Evolutionary conservation across 768 basidiomycete species (phyloP), one percentile per base, ranked within the genome.

Genomic region (Gelatoporia subvermispora): DNA sequence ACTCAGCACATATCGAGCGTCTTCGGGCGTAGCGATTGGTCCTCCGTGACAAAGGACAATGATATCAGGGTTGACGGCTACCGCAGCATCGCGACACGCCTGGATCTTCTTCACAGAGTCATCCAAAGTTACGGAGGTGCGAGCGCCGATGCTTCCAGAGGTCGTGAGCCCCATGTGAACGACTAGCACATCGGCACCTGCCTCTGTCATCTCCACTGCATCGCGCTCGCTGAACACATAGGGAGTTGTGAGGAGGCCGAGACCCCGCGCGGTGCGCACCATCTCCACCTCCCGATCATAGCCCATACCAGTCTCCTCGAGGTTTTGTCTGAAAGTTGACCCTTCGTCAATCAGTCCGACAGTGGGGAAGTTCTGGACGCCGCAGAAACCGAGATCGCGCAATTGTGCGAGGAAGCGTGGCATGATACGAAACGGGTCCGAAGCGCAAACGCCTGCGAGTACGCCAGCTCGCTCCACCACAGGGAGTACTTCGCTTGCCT

Each of bases 231-330:
- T 40, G 47, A 57, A 57, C 35, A 57, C 55, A 41, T 57, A 57
- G 18, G 55, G 52, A 1, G 52, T 53, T 35, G 55, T 57, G 34
- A 57, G 52, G 24, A 57, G 49, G 15, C 44, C 52, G 47, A 53
- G 55, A 21, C 25, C 13, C 47, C 31, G 55, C 37, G 55, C 55
- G 47, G 47, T 47, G 34, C 49, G 52, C 16, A 57, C 40, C 55
- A 57, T 57, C 25, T 53, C 55, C 28, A 57, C 55, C 43, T 57
- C 55, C 38, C 38, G 49, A 20, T 49, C 39, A 39, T 57, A 57
- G 15, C 49, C 50, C 55, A 57, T 57, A n/a, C 55, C 55, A 21
- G 55, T 57, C 49, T 57, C 55, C 38, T 53, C 55, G n/a, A 57
- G 52, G 41, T 53, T 51, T 49, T 53, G 55, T 13, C 55, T 52